Conservation (phyloP, 306 rosid species). For the Amphicarpaea edgeworthii region DNA sequence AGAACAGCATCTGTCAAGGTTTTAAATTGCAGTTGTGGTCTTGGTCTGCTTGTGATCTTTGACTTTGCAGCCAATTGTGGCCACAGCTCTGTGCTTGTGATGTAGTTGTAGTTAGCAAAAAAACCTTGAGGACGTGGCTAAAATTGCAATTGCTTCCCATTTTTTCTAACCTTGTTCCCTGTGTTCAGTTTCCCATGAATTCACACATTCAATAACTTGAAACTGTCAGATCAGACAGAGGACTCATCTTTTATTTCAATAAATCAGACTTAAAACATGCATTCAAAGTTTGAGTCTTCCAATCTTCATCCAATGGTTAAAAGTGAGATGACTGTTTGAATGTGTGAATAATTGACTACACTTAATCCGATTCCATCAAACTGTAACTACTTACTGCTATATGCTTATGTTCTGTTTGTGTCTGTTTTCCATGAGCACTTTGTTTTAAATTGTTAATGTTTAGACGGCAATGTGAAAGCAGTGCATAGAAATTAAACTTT, state of each 20-base stretch:
- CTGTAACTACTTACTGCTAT: neutral
- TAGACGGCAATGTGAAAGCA: neutral
- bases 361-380: neutral
- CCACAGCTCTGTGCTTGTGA: neutral
- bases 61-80: neutral
- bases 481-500: too few species aligned
- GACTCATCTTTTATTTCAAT: neutral
- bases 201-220: neutral
- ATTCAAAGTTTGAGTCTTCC: neutral
- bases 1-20: neutral
- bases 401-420: slow-evolving; percentile 1
- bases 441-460: slow-evolving; percentile 21
- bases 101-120: neutral
- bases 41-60: neutral
- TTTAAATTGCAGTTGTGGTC: neutral
- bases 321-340: neutral
- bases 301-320: neutral
- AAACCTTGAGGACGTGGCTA: neutral
- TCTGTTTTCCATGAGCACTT: neutral
- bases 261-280: neutral
- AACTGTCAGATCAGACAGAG: neutral
- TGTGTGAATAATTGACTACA: neutral
- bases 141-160: neutral
- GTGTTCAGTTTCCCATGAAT: neutral
- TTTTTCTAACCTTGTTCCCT: neutral